These are phyloP conservation scores for Entomortierella chlamydospora DNA, from an alignment of 192 early-diverging fungal genomes.

Conservation along the genomic window DNA sequence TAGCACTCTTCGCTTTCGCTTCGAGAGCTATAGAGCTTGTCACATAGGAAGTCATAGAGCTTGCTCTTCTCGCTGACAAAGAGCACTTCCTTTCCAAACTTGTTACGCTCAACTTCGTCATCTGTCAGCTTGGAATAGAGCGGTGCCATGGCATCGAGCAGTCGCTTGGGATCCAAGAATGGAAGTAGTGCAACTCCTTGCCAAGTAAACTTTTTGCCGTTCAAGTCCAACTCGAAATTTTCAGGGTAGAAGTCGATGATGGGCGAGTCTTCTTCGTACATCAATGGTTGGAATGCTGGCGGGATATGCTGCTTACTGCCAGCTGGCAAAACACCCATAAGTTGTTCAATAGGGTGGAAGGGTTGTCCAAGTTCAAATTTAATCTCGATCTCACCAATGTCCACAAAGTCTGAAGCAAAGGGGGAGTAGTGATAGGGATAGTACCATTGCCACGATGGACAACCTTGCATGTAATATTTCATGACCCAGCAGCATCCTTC, in stretches of 20 bases:
- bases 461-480: conserved; percentile 90
- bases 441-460: conserved; percentile 96
- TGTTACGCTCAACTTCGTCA: conserved; percentile 84
- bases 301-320: conserved; percentile 79
- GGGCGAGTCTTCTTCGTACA: conserved; percentile 84
- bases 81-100: conserved; percentile 68
- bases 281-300: conserved; percentile 73
- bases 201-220: conserved; percentile 97
- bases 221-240: conserved; percentile 81
- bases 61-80: conserved; percentile 70
- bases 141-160: conserved; percentile 78
- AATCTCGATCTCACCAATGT: conserved; percentile 78
- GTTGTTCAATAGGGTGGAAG: conserved; percentile 92
- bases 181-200: conserved; percentile 93
- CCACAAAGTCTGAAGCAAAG: conserved; percentile 82
- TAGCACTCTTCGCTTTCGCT: conserved; percentile 41
- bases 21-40: conserved; percentile 64
- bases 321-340: conserved; percentile 97
- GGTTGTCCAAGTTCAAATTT: conserved; percentile 88
- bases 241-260: conserved; percentile 97
- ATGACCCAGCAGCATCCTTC: conserved; percentile 98
- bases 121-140: conserved; percentile 71
- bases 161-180: conserved; percentile 90
- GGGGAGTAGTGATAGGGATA: conserved; percentile 98
- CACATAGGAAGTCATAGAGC: conserved; percentile 67